A percentile compares a stretch with the other conserved stretches of the same genome.
phyloP scores from a whole-genome alignment of 306 rosid genomes.

The Prunus persica region DNA sequence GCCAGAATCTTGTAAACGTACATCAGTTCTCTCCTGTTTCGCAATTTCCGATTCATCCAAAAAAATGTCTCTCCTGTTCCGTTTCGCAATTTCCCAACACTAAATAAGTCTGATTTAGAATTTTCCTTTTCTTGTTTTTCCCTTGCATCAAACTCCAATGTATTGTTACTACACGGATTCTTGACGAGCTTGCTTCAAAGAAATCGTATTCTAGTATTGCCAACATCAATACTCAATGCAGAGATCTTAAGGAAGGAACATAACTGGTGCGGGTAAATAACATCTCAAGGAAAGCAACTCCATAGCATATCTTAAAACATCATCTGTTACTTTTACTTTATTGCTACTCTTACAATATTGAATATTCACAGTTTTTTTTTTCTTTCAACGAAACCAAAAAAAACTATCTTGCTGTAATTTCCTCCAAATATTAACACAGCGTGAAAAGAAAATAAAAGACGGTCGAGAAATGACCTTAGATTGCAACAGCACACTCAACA shows the following conservation, averaged over 20 bases:
- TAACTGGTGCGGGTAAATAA: neutral
- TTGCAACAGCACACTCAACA: constrained; percentile 23
- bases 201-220: neutral
- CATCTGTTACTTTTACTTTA: neutral
- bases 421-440: neutral
- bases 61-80: neutral
- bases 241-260: neutral
- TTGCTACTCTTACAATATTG: neutral
- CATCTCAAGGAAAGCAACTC: neutral
- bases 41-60: neutral
- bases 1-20: neutral
- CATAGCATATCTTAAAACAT: neutral
- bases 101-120: neutral
- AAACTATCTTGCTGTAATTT: neutral
- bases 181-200: neutral
- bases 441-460: constrained; percentile 5
- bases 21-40: neutral
- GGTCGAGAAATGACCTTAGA: constrained; percentile 22
- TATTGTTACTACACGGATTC: neutral
- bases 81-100: neutral
- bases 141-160: neutral
- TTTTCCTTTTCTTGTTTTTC: neutral
- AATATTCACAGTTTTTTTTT: neutral
- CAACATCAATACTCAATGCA: neutral
- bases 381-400: neutral